phyloP scores from a whole-genome alignment of 1,139 yeast species.

The Yamadazyma triangularis region DNA sequence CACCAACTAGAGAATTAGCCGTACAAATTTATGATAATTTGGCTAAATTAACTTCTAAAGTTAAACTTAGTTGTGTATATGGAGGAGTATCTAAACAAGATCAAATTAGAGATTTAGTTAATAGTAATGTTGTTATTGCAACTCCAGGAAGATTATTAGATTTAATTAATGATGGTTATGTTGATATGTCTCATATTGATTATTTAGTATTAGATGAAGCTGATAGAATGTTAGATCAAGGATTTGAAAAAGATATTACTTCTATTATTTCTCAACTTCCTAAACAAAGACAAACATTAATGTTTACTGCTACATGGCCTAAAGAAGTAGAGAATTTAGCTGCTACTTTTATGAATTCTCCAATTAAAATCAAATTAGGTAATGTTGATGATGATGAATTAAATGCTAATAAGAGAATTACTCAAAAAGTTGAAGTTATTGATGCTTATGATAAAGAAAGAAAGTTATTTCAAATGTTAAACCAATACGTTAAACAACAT shows the following conservation, averaged over 20 bases:
- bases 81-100: slow-evolving; percentile 98
- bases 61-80: slow-evolving; percentile 80
- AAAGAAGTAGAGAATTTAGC: slow-evolving; percentile 93
- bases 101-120: slow-evolving; percentile 66
- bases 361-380: slow-evolving; percentile 90
- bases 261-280: slow-evolving; percentile 60
- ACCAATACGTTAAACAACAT: slow-evolving; percentile 61
- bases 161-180: slow-evolving; percentile 82
- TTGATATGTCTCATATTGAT: slow-evolving; percentile 61
- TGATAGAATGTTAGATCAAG: slow-evolving; percentile 94
- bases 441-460: slow-evolving; percentile 81
- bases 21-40: slow-evolving; percentile 88
- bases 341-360: slow-evolving; percentile 71
- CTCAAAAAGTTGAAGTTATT: slow-evolving; percentile 89
- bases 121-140: slow-evolving; percentile 76
- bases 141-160: slow-evolving; percentile 97
- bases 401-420: slow-evolving; percentile 88
- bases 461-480: slow-evolving; percentile 64
- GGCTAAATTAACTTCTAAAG: slow-evolving; percentile 58
- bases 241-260: slow-evolving; percentile 95
- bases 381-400: slow-evolving; percentile 77
- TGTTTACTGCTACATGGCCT: slow-evolving; percentile 92
- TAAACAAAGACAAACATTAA: slow-evolving; percentile 66
- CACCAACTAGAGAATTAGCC: slow-evolving; percentile 97
- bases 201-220: slow-evolving; percentile 95